These are phyloP conservation scores for Penicillium maclennaniae DNA, from an alignment of 495 filamentous ascomycete species.

Conservation along the genomic window DNA sequence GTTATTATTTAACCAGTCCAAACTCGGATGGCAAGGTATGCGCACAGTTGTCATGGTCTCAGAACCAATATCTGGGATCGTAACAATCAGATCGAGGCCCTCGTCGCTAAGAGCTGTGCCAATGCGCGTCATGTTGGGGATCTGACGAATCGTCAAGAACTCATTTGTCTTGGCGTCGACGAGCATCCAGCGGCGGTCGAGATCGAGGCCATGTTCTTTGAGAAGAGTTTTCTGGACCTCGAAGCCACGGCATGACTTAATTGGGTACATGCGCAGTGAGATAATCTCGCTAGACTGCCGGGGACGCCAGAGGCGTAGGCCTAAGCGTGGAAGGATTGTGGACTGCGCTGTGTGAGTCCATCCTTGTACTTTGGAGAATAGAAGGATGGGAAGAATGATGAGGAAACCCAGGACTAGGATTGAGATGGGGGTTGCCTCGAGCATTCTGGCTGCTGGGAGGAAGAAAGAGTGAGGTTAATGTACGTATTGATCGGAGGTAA, in stretches of 20 bases:
- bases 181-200: conserved; percentile 63
- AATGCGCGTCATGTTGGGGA: conserved; percentile 42
- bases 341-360: conserved; percentile 8
- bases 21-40: conserved; percentile 31
- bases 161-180: conserved; percentile 33
- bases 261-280: conserved; percentile 73
- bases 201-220: conserved; percentile 67
- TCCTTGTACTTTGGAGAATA: conserved; percentile 12
- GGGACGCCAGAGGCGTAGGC: conserved; percentile 14
- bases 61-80: conserved; percentile 13
- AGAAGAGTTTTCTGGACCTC: conserved; percentile 63
- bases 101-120: conserved; percentile 30
- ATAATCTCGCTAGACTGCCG: conserved; percentile 32
- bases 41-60: conserved; percentile 15
- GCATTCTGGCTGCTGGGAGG: conserved; percentile 1
- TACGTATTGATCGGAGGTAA: background rate
- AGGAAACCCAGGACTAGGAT: conserved; percentile 12
- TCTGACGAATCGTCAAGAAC: conserved; percentile 45
- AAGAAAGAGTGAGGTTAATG: background rate
- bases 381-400: conserved; percentile 16
- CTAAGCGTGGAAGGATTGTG: conserved; percentile 5
- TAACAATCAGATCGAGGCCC: conserved; percentile 21
- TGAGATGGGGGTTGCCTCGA: conserved; percentile 7
- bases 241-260: conserved; percentile 85
- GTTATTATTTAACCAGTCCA: conserved; percentile 30